A percentile compares a stretch with the other conserved stretches of the same genome.
Conservation (phyloP, 768 basidiomycete species). For the Tylopilus cervinicoccineus region DNA sequence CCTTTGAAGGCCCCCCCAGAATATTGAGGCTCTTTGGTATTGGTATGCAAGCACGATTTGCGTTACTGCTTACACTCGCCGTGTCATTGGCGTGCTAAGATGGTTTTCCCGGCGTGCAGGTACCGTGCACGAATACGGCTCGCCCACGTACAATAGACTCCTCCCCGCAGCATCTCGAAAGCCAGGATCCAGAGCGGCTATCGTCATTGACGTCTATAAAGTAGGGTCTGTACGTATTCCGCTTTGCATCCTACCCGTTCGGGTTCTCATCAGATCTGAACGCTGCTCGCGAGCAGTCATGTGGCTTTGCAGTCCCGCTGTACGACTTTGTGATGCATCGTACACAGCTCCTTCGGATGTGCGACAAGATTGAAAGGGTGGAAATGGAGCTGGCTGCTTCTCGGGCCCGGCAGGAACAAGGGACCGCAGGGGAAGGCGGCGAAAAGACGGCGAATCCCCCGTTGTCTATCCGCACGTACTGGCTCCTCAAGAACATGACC, state of each 20-base stretch:
- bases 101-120: constrained; percentile 33
- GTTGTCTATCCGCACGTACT: constrained; percentile 49
- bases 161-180: constrained; percentile 45
- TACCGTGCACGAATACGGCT: constrained; percentile 58
- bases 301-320: constrained; percentile 61
- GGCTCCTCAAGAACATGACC: constrained; percentile 43
- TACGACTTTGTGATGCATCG: constrained; percentile 58
- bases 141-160: constrained; percentile 53
- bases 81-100: neutral
- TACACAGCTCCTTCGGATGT: constrained; percentile 42
- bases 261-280: neutral
- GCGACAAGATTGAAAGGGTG: constrained; percentile 36
- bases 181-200: constrained; percentile 57
- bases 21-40: constrained; percentile 56
- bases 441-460: neutral
- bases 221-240: constrained; percentile 41
- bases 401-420: neutral
- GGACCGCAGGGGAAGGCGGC: neutral
- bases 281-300: constrained; percentile 42
- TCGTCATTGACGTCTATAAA: constrained; percentile 58
- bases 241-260: neutral
- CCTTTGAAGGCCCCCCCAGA: constrained; percentile 58
- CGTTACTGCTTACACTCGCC: neutral
- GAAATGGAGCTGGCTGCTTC: constrained; percentile 31
- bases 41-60: constrained; percentile 34